phyloP scores from a whole-genome alignment of 75 land plant genomes.

The Azolla pinnata region DNA sequence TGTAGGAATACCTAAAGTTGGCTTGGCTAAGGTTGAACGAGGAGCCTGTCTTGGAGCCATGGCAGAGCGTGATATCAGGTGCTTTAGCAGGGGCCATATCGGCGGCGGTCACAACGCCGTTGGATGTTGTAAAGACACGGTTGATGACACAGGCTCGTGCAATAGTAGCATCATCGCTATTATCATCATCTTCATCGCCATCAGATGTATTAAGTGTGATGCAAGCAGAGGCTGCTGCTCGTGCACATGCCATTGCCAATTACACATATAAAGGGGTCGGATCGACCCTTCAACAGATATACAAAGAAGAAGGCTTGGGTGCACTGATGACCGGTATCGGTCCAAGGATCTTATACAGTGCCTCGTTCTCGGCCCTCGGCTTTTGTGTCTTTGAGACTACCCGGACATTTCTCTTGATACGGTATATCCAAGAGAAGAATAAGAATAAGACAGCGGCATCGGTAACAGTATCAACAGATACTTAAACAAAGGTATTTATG shows the following conservation, averaged over 20 bases:
- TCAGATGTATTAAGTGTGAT: slow-evolving; percentile 18
- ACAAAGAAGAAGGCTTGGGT: slow-evolving; percentile 23
- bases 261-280: slow-evolving; percentile 27
- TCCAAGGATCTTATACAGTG: slow-evolving; percentile 31
- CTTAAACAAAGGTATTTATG: no score
- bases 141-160: slow-evolving; percentile 30
- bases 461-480: neutral
- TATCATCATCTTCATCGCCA: no score
- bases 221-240: slow-evolving; percentile 21
- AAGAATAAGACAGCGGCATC: neutral
- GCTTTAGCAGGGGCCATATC: slow-evolving; percentile 35
- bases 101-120: slow-evolving; percentile 27
- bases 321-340: slow-evolving; percentile 30
- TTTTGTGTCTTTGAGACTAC: slow-evolving; percentile 34
- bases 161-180: slow-evolving; percentile 3
- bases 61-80: slow-evolving; percentile 34
- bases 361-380: slow-evolving; percentile 34
- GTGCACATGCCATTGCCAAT: slow-evolving; percentile 25
- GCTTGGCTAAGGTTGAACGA: slow-evolving; percentile 24
- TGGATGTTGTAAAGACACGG: slow-evolving; percentile 36
- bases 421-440: slow-evolving; percentile 11
- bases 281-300: slow-evolving; percentile 24
- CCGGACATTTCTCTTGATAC: slow-evolving; percentile 14
- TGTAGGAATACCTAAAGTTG: slow-evolving; percentile 28
- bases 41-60: slow-evolving; percentile 15